Base-by-base conservation (phyloP, 2,329 filamentous ascomycete species). In the Diaporthe vexans region DNA sequence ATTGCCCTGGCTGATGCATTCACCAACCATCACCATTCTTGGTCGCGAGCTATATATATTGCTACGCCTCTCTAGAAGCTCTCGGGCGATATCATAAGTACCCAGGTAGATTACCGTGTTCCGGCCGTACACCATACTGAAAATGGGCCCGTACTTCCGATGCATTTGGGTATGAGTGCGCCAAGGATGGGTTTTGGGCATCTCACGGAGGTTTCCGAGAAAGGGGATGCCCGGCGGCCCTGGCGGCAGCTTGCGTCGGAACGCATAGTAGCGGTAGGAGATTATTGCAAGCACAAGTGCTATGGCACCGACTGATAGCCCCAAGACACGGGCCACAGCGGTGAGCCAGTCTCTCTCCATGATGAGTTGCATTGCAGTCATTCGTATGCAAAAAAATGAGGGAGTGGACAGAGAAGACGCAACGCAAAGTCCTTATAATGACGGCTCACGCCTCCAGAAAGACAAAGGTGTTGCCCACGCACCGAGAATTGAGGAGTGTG, bases 211-310 rank as follows among this genome's bases (percentile, higher is more conserved):
- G 61, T 89, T 90, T 9, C 88, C 88, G 13, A 90, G 78, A 0
- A 90, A 71, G 0, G 88, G 88, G 0, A 88, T 51, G 0, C 87
- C 88, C 0, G 86, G 86, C 7, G 88, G 88, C 0, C 88, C 88
- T 1, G 88, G 87, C 8, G 88, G 87, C 48, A 65, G 61, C 43
- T 65, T 65, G 26, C 61, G 61, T 33, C 43, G 61, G 26, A 35
- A 65, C 6, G 61, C 43, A 65, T 51, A 65, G 21, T 65, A 65
- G 43, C 26, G 61, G 26, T 51, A 51, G 11, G 61, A 65, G 19
- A 65, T 24, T 6, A 51, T 24, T 13, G 43, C 26, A 21, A 65
- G 11, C 19, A 65, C 40, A 19, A 65, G 26, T 7, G 40, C 40
- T 29, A 65, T 33, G 19, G 40, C 40, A 19, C 59, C 40, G 15